Percentiles rank a stretch among this genome's conserved stretches.
phyloP scores from a whole-genome alignment of 352 stramenopile genomes.

The Aphanomyces cochlioides region DNA sequence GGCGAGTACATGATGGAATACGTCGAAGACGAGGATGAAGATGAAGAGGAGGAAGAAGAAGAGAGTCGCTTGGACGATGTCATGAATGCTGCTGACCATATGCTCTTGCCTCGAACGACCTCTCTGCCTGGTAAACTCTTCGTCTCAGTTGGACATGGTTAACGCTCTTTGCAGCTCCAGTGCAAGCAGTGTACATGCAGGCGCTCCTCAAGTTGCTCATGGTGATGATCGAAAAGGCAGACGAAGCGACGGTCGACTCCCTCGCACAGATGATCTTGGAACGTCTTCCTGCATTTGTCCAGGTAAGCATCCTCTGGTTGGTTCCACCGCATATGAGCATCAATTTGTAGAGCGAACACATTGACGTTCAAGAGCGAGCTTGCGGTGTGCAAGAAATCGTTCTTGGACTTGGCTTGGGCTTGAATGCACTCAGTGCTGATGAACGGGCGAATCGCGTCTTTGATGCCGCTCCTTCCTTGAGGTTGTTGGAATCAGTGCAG shows the following conservation, averaged over 20 bases:
- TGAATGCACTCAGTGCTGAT: constrained; percentile 50
- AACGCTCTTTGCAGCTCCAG: constrained; percentile 37
- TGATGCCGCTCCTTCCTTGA: constrained; percentile 36
- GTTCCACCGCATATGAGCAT: neutral
- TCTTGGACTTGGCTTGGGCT: constrained; percentile 55
- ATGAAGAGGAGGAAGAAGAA: constrained; percentile 75
- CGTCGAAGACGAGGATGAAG: constrained; percentile 73
- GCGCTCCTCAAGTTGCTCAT: constrained; percentile 87
- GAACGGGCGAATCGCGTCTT: constrained; percentile 67
- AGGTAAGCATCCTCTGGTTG: constrained; percentile 36
- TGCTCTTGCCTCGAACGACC: constrained; percentile 75
- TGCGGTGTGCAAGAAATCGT: constrained; percentile 79
- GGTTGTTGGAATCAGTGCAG: neutral
- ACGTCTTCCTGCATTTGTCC: constrained; percentile 82
- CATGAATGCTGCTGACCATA: constrained; percentile 72
- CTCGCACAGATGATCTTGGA: constrained; percentile 81
- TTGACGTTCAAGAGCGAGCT: constrained; percentile 94
- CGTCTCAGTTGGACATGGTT: neutral
- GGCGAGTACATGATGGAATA: constrained; percentile 96
- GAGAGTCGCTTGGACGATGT: constrained; percentile 85
- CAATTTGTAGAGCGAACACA: constrained; percentile 63
- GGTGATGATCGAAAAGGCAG: constrained; percentile 63
- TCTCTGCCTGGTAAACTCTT: constrained; percentile 56
- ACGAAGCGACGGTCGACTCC: constrained; percentile 78
- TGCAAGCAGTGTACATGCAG: constrained; percentile 95